Evolutionary conservation across 2,329 filamentous ascomycete genomes (phyloP).

Genomic region (Macrophomina pseudophaseolina): DNA sequence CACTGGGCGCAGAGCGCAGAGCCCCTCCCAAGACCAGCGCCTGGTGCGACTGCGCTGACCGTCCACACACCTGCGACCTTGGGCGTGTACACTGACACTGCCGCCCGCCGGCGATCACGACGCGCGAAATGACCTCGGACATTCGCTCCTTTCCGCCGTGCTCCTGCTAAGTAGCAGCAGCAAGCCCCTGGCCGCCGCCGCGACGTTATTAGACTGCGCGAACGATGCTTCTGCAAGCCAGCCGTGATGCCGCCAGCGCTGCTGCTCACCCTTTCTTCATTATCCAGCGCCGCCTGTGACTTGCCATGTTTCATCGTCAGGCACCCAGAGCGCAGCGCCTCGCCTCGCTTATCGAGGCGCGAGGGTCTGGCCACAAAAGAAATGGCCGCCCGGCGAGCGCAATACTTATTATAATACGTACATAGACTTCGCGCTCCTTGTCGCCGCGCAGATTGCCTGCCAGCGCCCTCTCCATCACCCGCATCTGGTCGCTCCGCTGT

Average conservation of each 20-base stretch:
- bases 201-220: conserved; percentile 13
- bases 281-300: conserved; percentile 17
- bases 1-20: not conserved
- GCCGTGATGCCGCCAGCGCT: conserved; percentile 13
- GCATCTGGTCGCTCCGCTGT: not conserved
- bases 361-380: conserved; percentile 1
- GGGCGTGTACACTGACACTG: not conserved
- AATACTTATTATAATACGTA: not conserved
- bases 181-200: conserved; percentile 6
- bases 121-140: conserved; percentile 24
- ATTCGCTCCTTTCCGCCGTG: conserved; percentile 19
- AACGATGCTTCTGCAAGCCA: not conserved
- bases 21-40: not conserved
- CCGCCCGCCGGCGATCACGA: conserved; percentile 10
- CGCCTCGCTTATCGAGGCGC: conserved; percentile 22
- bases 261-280: not conserved
- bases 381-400: conserved; percentile 4
- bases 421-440: not conserved
- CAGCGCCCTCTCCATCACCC: not conserved
- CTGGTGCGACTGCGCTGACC: not conserved
- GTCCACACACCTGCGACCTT: not conserved
- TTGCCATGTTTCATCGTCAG: conserved; percentile 26
- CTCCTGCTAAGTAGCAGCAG: not conserved
- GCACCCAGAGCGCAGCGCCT: conserved; percentile 25
- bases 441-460: conserved; percentile 6